These are phyloP conservation scores for Sporothrix brunneoviolacea DNA, from an alignment of 2,329 filamentous ascomycete genomes.

Conservation along the genomic window DNA sequence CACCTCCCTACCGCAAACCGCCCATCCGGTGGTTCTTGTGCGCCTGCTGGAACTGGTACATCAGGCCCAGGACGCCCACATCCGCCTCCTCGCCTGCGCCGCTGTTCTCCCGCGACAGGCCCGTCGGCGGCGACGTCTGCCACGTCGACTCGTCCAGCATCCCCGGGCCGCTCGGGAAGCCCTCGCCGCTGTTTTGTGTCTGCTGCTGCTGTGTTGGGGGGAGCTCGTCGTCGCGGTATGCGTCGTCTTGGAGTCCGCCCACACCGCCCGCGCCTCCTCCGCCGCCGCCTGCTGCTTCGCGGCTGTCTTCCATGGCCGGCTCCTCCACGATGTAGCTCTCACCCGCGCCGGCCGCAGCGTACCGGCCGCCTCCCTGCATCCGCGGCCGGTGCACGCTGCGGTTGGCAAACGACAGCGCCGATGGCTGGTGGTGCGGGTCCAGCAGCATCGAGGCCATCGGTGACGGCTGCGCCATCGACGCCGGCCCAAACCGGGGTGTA, in stretches of 20 bases:
- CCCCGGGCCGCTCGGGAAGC: constrained; percentile 44
- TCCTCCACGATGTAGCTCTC: constrained; percentile 52
- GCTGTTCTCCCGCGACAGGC: constrained; percentile 47
- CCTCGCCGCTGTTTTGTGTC: constrained; percentile 35
- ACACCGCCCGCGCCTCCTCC: constrained; percentile 26
- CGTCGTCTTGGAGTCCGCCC: constrained; percentile 25
- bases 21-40: constrained; percentile 44
- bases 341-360: constrained; percentile 39
- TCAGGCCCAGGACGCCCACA: constrained; percentile 49
- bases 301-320: constrained; percentile 34
- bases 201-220: not conserved
- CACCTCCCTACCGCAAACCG: not conserved
- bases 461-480: constrained; percentile 43
- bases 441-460: constrained; percentile 68
- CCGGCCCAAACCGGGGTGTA: constrained; percentile 39
- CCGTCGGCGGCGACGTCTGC: constrained; percentile 49
- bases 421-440: constrained; percentile 69
- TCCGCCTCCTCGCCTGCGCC: constrained; percentile 40
- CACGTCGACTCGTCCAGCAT: constrained; percentile 52
- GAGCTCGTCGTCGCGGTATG: constrained; percentile 48
- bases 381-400: constrained; percentile 43
- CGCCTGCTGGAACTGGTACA: constrained; percentile 53
- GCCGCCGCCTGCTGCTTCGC: not conserved
- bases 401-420: constrained; percentile 37
- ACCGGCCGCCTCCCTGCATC: constrained; percentile 21